Base-by-base conservation (phyloP, 176 grass and related monocot species). In the Aegilops tauschii region DNA sequence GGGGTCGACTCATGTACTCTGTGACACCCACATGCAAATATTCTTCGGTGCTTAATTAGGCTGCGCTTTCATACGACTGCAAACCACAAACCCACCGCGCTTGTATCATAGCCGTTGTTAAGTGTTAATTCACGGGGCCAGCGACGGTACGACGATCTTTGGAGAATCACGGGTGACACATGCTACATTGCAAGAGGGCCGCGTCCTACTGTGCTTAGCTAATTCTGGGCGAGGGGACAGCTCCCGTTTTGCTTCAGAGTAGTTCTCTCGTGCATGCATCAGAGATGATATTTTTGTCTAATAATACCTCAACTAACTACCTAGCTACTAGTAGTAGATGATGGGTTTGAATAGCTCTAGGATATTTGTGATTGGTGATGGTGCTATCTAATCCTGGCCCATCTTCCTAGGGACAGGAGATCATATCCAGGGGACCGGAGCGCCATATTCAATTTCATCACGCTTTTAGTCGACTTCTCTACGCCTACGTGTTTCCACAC, bases 1-100 rank as follows among this genome's bases (percentile, higher is more conserved):
- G 49, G 63, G 64, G 73, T 82, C 23, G 23, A 25, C 47, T 50
- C 84, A 87, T 58, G 65, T 56, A 56, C 52, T 20, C 17, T 20
- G 52, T 79, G 74, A 83, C 76, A 39, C 6, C 49, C 89, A 87
- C 89, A 76, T 84, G 89, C 76, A 6, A 30, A 31, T 76, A 76
- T 87, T 80, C 74, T 87, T 80, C 74, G 44, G 78, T 71, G 74
- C 84, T 79, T 45, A 79, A 56, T 56, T 56, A 56, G 17, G 17
- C 52, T 56, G 52, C 52, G 1, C 17, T 56, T 56, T 56, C 52
- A 56, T 56, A 17, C 52, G 52, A 45, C 49, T 2, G 17, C 6
- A 36, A 6, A 1, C 49, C 52, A 56, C 2, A 56, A 56, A 44
- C 40, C 71, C 27, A 74, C 23, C n/a, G 3, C 44, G 34, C 36